phyloP scores from a whole-genome alignment of 192 early-diverging fungal species.

The Globomyces pollinis-pini region DNA sequence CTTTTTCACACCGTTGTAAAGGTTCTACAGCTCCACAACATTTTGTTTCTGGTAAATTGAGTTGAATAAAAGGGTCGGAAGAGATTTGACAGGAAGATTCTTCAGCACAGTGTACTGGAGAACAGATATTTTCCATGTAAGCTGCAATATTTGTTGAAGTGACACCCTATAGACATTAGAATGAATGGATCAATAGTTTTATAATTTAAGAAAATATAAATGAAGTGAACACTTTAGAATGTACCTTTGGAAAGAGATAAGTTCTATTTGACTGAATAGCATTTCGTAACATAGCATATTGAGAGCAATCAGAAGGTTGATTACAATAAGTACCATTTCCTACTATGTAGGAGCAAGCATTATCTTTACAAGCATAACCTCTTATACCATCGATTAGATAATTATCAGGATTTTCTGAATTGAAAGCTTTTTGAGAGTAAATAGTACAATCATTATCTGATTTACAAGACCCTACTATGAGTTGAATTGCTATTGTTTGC shows the following conservation, averaged over 20 bases:
- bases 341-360: slow-evolving; percentile 50
- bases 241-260: not conserved
- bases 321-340: slow-evolving; percentile 48
- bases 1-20: slow-evolving; percentile 33
- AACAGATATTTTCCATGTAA: slow-evolving; percentile 32
- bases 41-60: slow-evolving; percentile 17
- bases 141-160: slow-evolving; percentile 13
- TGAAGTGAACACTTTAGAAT: not conserved
- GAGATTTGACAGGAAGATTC: slow-evolving; percentile 46
- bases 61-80: slow-evolving; percentile 19
- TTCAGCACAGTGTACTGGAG: slow-evolving; percentile 47
- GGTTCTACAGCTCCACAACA: slow-evolving; percentile 48
- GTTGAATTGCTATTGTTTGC: no score
- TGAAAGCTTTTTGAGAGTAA: slow-evolving; percentile 2
- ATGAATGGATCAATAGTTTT: no score
- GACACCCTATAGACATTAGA: not conserved
- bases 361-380: slow-evolving; percentile 53
- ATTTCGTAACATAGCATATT: slow-evolving; percentile 31
- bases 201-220: not conserved
- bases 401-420: slow-evolving; percentile 15
- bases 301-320: slow-evolving; percentile 43
- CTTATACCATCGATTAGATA: no score
- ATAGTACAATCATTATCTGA: not conserved
- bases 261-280: slow-evolving; percentile 1
- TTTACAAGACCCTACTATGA: not conserved